Evolutionary conservation across 148 eudicot genomes (phyloP), one percentile per base, ranked within the genome.

Genomic region (Fagopyrum esculentum): DNA sequence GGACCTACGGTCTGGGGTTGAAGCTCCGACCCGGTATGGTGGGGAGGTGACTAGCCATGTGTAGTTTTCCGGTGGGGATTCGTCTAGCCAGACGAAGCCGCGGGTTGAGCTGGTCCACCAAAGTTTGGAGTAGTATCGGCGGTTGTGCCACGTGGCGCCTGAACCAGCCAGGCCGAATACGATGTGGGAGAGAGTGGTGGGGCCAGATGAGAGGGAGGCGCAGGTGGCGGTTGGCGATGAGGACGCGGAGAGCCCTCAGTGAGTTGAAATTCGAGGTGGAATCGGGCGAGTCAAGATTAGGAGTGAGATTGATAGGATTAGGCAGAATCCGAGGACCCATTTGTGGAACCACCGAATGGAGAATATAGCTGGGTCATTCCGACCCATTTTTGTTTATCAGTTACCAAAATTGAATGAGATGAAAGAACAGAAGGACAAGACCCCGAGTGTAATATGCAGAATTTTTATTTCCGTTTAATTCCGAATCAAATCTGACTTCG

Each of bases 71-170:
- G 76, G 56, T 19, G 90, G 96, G 10, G 35, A 16, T 13, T 75
- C 69, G 73, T 95, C 98, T 0, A 95, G 80, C 86, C 87, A 95
- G 35, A 89, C 90, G 82, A 59, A 85, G 0, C 96, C 96, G 0
- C 96, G 93, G 5, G 92, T 88, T 9, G 45, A 16, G 72, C 82
- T 81, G 56, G 75, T 74, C 96, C 96, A 95, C 98, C 98, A 95
- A 13, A 90, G 85, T 15, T 86, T 81, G 51, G 81, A 80, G 81
- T 90, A 95, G 7, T 44, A 78, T 3, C 78, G 75, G 5, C 97
- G 85, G 10, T 78, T 8, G 3, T 63, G 15, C 98, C 96, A 92
- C 4, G 97, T 95, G 30, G 74, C 74, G 6, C 83, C 52, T 4
- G 97, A 90, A 49, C 96, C 98, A 49, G 83, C 83, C 11, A 92